Base-by-base conservation (phyloP, 129 eudicot genomes). In the Flaveria bidentis region DNA sequence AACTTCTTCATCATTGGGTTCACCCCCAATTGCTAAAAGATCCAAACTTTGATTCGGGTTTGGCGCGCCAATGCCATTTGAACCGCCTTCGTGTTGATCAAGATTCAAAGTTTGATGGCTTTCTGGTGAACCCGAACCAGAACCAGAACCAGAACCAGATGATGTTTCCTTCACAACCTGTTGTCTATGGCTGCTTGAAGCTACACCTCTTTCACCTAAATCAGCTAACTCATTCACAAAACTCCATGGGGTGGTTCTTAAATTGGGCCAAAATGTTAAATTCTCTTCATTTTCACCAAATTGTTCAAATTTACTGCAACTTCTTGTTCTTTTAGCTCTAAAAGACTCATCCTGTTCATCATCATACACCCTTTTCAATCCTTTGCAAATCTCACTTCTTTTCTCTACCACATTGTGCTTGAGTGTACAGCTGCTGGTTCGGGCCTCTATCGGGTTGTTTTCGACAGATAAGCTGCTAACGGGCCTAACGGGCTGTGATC, bases 241-340 rank as follows among this genome's bases (percentile, higher is more conserved):
- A 42, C 90, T 81, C 94, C 92, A 90, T 11, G 94, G 93, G n/a
- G 83, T 77, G 69, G 77, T 85, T 62, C 85, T 74, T 64, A 81
- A 66, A n/a, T 86, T 11, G 94, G 93, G 20, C 96, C 97, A 93
- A 49, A 82, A 87, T 64, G 80, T 80, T 79, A 82, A 60, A 42
- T 74, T 78, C 20, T 82, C 87, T 20, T 68, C 83, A 28, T 81
- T 83, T 45, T 79, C 85, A 5, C 57, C 63, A 58, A 51, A 77
- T 69, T 82, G 86, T 57, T 83, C 84, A 42, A 71, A 75, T 71
- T 82, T 80, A n/a, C 56, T 81, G 67, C 81, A 80, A 30, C 83
- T 84, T 77, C 83, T 87, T 77, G 85, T 91, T 85, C 92, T 87
- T 83, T 94, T 91, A 46, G 80, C 87, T 71, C 92, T 72, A 63